These are phyloP conservation scores for Trametes gibbosa DNA, from an alignment of 768 basidiomycete species.

Conservation along the genomic window DNA sequence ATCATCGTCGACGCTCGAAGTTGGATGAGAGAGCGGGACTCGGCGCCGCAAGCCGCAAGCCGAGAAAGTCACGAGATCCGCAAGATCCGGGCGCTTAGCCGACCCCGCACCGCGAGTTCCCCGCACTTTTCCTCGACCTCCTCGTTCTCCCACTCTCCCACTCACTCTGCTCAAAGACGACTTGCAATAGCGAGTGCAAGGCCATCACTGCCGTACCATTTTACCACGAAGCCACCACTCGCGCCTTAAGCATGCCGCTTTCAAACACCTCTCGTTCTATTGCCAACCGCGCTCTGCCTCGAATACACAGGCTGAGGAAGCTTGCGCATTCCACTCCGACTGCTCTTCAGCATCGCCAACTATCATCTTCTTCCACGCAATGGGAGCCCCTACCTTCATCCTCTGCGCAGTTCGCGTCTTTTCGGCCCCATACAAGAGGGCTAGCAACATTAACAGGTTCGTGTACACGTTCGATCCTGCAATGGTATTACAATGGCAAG, in stretches of 20 bases:
- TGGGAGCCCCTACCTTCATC: not conserved
- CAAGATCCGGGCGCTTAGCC: conserved; percentile 11
- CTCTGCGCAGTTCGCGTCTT: not conserved
- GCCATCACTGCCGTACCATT: not conserved
- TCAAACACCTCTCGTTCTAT: conserved; percentile 7
- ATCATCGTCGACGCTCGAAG: no score
- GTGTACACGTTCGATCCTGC: not conserved
- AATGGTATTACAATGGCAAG: not conserved
- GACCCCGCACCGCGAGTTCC: conserved; percentile 5
- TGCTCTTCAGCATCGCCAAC: not conserved
- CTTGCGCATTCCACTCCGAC: not conserved
- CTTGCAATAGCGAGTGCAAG: not conserved
- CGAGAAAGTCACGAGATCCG: conserved; percentile 4
- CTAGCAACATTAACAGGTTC: conserved; percentile 13
- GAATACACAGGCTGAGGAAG: not conserved
- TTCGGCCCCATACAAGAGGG: not conserved
- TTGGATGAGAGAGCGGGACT: not conserved
- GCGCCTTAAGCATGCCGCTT: not conserved
- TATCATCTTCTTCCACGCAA: not conserved
- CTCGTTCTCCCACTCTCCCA: not conserved
- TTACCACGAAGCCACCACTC: not conserved
- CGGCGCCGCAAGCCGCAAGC: not conserved
- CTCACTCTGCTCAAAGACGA: not conserved
- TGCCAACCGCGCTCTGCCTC: not conserved
- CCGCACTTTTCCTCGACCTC: not conserved